Base-by-base conservation (phyloP, 2,329 filamentous ascomycete species). In the Lojkania enalia region DNA sequence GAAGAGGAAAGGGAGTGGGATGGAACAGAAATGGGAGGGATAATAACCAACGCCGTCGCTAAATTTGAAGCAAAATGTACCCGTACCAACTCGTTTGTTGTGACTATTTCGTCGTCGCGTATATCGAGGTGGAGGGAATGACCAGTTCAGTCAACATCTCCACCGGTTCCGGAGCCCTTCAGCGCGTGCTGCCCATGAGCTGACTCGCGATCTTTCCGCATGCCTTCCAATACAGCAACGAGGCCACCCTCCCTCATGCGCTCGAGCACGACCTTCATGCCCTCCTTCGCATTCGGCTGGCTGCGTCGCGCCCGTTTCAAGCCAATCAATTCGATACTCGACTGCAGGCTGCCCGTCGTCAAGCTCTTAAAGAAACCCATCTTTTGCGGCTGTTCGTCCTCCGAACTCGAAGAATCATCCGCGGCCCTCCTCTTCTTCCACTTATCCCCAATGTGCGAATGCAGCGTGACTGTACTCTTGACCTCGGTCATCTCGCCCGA, bases 201-300 rank as follows among this genome's bases (percentile, higher is more conserved):
- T n/a, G n/a, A n/a, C 55, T 80, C 76, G 30, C 78, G 74, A 60
- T 87, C 84, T 56, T 75, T 73, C 39, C 82, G 74, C 84, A 87
- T 87, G 20, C 83, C 84, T 53, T 87, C 85, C 20, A 88, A 71
- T n/a, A 87, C 85, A 16, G 71, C 84, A 13, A 86, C 82, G 14
- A 88, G 72, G 0, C 85, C 86, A 29, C 85, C 85, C 46, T 77
- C 75, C 42, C 85, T 75, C 62, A 88, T 68, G 36, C 88, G 77
- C 69, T 90, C 86, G 16, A 94, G 76, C 6, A 94, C 88, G 27
- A 91, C 82, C 44, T 82, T 84, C 88, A 94, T 92, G 37, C 88
- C 88, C 66, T 91, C 86, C 38, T 86, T 83, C 56, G 87, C 88
- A 73, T 91, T 91, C 39, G 85, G 84, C 58, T 92, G 79, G 64